Conservation (phyloP, 306 rosid genomes). For the Amphicarpaea edgeworthii region DNA sequence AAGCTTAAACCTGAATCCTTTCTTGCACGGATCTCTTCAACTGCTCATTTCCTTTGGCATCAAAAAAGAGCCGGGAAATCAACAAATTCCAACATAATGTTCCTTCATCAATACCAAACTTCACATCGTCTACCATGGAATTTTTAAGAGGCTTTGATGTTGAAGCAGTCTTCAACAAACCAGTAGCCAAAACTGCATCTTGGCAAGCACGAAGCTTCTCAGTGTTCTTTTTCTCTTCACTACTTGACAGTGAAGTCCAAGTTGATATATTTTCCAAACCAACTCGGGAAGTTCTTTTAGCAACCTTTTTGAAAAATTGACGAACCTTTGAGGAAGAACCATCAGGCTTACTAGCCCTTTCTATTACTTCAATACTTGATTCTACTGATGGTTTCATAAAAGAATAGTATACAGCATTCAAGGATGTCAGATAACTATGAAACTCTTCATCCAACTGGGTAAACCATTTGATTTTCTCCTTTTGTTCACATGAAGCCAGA, state of each 20-base stretch:
- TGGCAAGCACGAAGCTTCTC: slow-evolving; percentile 61
- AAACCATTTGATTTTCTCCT: slow-evolving; percentile 66
- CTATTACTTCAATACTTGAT: slow-evolving; percentile 60
- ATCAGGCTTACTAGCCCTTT: slow-evolving; percentile 63
- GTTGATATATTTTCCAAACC: slow-evolving; percentile 68
- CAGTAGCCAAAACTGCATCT: slow-evolving; percentile 59
- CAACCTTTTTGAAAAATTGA: slow-evolving; percentile 67
- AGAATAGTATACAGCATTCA: slow-evolving; percentile 71
- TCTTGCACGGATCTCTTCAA: slow-evolving; percentile 67
- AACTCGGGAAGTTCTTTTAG: slow-evolving; percentile 69
- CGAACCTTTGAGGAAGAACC: slow-evolving; percentile 82
- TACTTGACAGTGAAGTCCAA: slow-evolving; percentile 54
- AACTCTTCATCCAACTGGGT: slow-evolving; percentile 74
- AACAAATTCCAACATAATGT: slow-evolving; percentile 85
- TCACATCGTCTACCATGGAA: slow-evolving; percentile 63
- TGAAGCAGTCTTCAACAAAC: slow-evolving; percentile 52
- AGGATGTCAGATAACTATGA: slow-evolving; percentile 70
- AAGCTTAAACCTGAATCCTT: slow-evolving; percentile 77
- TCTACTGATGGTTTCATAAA: slow-evolving; percentile 75
- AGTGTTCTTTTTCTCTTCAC: slow-evolving; percentile 61
- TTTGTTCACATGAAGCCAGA: slow-evolving; percentile 70
- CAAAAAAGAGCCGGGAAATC: slow-evolving; percentile 89
- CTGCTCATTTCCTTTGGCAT: slow-evolving; percentile 63
- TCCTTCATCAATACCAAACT: slow-evolving; percentile 77
- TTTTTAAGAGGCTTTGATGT: slow-evolving; percentile 53